A percentile compares a stretch with the other conserved stretches of the same genome.
Evolutionary conservation across 108 stramenopile species (phyloP).

Genomic region (Epithemia pelagica): DNA sequence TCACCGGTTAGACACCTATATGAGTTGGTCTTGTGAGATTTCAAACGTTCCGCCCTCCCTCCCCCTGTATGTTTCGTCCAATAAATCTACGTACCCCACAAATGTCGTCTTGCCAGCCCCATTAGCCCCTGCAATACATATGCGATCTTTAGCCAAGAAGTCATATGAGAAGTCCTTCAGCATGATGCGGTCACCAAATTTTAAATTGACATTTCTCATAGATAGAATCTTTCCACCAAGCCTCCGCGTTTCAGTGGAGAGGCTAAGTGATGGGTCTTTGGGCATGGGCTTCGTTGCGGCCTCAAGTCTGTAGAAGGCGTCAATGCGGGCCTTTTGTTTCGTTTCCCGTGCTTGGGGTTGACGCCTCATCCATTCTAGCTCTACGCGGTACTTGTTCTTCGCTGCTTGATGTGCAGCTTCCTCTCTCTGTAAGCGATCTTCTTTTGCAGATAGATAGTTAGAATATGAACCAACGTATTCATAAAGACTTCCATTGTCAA

Average conservation of each 20-base stretch:
- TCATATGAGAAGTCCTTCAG: constrained; percentile 76
- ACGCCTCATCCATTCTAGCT: constrained; percentile 82
- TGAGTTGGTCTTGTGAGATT: too few species aligned
- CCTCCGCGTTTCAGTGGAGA: constrained; percentile 36
- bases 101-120: constrained; percentile 81
- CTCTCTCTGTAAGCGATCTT: constrained; percentile 60
- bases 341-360: constrained; percentile 64
- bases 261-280: constrained; percentile 46
- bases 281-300: constrained; percentile 67
- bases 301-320: constrained; percentile 79
- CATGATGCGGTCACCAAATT: constrained; percentile 60
- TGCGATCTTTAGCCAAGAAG: constrained; percentile 69
- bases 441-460: constrained; percentile 58
- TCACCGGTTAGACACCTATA: too few species aligned
- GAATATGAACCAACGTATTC: constrained; percentile 64
- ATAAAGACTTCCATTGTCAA: constrained; percentile 70
- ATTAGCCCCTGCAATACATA: constrained; percentile 79
- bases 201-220: constrained; percentile 52
- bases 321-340: constrained; percentile 59
- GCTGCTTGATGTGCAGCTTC: constrained; percentile 56
- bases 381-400: constrained; percentile 53
- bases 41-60: too few species aligned
- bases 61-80: too few species aligned
- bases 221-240: constrained; percentile 57
- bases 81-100: constrained; percentile 42